Conservation (phyloP, 1,139 yeast species). For the Arxiozyma telluris region DNA sequence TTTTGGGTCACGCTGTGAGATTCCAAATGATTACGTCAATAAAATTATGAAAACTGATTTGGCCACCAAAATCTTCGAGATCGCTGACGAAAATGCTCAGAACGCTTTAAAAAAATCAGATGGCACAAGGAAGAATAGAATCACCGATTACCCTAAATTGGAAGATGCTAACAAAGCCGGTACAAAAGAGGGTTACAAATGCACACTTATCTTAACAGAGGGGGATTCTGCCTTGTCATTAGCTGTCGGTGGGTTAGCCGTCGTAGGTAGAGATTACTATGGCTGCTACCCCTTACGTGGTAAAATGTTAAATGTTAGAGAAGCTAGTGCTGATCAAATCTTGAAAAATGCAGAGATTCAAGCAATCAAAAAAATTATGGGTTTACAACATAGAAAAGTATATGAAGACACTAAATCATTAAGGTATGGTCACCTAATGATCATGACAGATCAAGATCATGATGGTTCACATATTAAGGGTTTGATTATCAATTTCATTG, state of each 20-base stretch:
- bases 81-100: conserved; percentile 81
- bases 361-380: conserved; percentile 91
- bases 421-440: conserved; percentile 95
- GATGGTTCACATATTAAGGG: conserved; percentile 99
- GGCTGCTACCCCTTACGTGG: conserved; percentile 97
- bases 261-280: conserved; percentile 89
- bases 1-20: conserved; percentile 70
- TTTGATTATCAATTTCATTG: conserved; percentile 83
- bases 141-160: conserved; percentile 81
- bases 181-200: conserved; percentile 80
- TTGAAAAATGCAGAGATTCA: conserved; percentile 89
- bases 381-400: conserved; percentile 83
- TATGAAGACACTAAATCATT: conserved; percentile 67
- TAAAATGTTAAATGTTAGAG: conserved; percentile 89
- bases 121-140: conserved; percentile 74
- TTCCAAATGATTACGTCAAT: conserved; percentile 69
- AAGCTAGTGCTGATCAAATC: conserved; percentile 90
- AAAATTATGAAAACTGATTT: conserved; percentile 71
- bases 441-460: conserved; percentile 99
- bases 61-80: conserved; percentile 70
- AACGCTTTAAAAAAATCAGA: conserved; percentile 86
- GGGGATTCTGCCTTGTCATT: conserved; percentile 94
- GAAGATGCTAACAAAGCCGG: conserved; percentile 98
- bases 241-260: conserved; percentile 91
- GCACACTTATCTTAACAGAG: conserved; percentile 90